phyloP scores from a whole-genome alignment of 140 eudicot species.

The Cichorium intybus region DNA sequence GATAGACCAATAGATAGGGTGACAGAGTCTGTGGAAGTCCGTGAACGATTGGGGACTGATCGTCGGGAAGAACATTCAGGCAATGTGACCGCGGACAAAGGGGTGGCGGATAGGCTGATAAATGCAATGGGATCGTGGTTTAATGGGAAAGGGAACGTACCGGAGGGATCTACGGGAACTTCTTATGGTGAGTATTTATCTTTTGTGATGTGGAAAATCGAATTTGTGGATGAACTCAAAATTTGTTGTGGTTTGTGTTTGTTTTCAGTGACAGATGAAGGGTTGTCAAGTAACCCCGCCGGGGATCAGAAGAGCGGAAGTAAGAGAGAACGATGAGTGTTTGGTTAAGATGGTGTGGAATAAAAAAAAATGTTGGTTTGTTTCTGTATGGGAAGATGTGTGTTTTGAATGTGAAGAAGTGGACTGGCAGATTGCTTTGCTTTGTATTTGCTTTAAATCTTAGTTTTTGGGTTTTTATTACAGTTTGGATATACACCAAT shows the following conservation, averaged over 20 bases:
- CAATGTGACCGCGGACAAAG: conserved; percentile 28
- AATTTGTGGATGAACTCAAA: not conserved
- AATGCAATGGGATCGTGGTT: conserved; percentile 57
- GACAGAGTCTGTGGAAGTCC: conserved; percentile 66
- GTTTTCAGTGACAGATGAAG: conserved; percentile 27
- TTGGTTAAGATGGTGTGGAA: not conserved
- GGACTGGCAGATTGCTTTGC: too few species aligned
- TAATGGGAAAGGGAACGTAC: conserved; percentile 43
- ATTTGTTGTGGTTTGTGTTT: not conserved
- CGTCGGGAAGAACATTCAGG: conserved; percentile 26
- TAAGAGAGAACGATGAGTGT: not conserved
- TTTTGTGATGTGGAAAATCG: not conserved
- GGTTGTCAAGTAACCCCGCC: conserved; percentile 25
- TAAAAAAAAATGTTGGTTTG: not conserved
- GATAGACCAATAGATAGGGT: conserved; percentile 47
- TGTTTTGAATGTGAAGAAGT: not conserved
- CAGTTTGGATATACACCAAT: too few species aligned
- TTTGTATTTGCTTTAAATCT: not conserved
- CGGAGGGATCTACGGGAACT: conserved; percentile 30
- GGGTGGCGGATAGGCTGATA: conserved; percentile 43
- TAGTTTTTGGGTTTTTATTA: not conserved
- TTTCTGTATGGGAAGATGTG: not conserved
- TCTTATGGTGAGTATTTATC: conserved; percentile 18
- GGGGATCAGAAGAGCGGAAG: not conserved
- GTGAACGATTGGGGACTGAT: conserved; percentile 38